Evolutionary conservation across 768 basidiomycete species (phyloP).

Genomic region (Macrolepiota albuminosa): DNA sequence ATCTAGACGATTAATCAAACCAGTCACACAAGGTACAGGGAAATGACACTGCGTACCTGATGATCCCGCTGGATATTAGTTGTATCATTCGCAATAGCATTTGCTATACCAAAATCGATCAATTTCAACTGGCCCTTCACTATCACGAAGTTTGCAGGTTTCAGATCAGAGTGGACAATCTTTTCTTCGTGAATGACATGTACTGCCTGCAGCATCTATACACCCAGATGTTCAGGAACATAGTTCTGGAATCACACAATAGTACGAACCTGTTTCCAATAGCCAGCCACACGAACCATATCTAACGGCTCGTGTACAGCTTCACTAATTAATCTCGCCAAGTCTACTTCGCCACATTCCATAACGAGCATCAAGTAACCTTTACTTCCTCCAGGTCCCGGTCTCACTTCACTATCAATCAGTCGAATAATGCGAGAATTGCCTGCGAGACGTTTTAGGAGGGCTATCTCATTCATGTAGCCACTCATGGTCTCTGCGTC

Average conservation of each 20-base stretch:
- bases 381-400: conserved; percentile 63
- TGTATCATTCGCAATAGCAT: conserved; percentile 97
- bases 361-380: conserved; percentile 83
- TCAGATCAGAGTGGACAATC: conserved; percentile 97
- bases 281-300: conserved; percentile 92
- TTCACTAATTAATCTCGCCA: conserved; percentile 79
- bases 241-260: not conserved
- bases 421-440: conserved; percentile 90
- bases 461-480: conserved; percentile 94
- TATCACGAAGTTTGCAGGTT: conserved; percentile 97
- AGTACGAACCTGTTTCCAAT: conserved; percentile 87
- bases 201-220: conserved; percentile 96
- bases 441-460: conserved; percentile 91
- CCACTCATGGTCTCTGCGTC: conserved; percentile 86
- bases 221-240: not conserved
- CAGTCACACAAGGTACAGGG: not conserved
- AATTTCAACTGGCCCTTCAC: conserved; percentile 94
- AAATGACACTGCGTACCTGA: conserved; percentile 64
- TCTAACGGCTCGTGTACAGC: conserved; percentile 81
- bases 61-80: conserved; percentile 97
- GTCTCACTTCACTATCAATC: conserved; percentile 85
- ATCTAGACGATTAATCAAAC: conserved; percentile 44
- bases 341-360: conserved; percentile 95
- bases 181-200: conserved; percentile 97
- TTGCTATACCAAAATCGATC: conserved; percentile 99